phyloP scores from a whole-genome alignment of 75 land plant species.

The Chamaecyparis obtusa region DNA sequence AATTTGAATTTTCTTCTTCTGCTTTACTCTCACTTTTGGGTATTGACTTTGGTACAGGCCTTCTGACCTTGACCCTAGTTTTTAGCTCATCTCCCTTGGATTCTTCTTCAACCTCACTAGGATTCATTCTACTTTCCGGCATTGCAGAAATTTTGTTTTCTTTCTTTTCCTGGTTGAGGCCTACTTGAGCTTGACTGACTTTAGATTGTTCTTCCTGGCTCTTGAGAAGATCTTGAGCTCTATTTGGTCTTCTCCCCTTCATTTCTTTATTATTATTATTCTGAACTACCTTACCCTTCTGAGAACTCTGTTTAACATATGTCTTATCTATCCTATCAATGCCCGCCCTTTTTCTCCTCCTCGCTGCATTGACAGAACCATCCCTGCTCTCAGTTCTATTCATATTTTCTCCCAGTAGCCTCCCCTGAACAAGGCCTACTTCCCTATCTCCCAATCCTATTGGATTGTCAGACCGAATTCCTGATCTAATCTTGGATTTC shows the following conservation, averaged over 20 bases:
- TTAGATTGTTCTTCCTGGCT: background rate
- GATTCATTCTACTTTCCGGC: background rate
- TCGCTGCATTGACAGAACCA: background rate
- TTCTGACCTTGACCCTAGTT: background rate
- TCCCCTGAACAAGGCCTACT: background rate
- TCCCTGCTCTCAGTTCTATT: background rate
- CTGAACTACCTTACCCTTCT: background rate
- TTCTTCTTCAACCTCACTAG: background rate
- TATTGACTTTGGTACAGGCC: background rate
- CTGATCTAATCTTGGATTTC: background rate
- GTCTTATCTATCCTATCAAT: background rate
- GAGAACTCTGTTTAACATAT: slow-evolving; percentile 3
- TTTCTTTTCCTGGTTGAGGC: background rate
- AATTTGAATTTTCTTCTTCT: slow-evolving; percentile 3
- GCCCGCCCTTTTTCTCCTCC: background rate
- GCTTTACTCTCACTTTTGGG: background rate
- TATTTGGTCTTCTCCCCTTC: background rate
- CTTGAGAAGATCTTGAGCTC: background rate
- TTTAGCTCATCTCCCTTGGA: background rate
- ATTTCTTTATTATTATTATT: background rate
- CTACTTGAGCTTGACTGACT: background rate
- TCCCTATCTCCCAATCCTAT: background rate
- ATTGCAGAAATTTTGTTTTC: background rate
- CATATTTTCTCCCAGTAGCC: background rate
- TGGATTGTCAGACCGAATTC: background rate